A percentile compares a stretch with the other conserved stretches of the same genome.
phyloP scores from a whole-genome alignment of 2,329 filamentous ascomycete genomes.

The Metarhizium robertsii region DNA sequence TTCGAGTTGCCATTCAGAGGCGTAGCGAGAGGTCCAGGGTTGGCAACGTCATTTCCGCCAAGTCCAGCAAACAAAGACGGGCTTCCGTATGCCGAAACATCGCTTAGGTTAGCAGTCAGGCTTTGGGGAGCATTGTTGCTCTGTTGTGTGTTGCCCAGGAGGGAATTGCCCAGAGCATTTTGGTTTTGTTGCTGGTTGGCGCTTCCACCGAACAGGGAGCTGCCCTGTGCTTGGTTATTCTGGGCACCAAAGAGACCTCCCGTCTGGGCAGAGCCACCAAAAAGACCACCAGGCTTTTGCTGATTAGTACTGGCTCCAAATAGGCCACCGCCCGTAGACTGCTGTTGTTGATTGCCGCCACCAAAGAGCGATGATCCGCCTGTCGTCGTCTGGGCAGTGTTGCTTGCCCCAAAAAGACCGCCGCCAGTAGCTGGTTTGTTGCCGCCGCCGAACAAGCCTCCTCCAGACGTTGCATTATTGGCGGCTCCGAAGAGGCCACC shows the following conservation, averaged over 20 bases:
- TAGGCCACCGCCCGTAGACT: conserved; percentile 33
- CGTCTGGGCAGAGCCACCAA: conserved; percentile 37
- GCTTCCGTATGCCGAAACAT: conserved; percentile 83
- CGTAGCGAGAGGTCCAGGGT: conserved; percentile 84
- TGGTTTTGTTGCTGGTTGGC: conserved; percentile 41
- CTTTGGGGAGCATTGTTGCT: conserved; percentile 46
- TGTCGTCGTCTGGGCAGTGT: conserved; percentile 23
- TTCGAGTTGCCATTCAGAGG: conserved; percentile 70
- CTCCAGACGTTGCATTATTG: conserved; percentile 21
- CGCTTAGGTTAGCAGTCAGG: conserved; percentile 70
- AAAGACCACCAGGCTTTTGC: conserved; percentile 38
- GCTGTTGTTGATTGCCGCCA: conserved; percentile 26
- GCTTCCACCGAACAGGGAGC: conserved; percentile 35
- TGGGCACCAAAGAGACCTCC: conserved; percentile 46
- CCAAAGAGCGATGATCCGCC: conserved; percentile 35
- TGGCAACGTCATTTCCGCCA: conserved; percentile 49
- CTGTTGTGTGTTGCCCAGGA: conserved; percentile 48
- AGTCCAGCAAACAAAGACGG: conserved; percentile 76
- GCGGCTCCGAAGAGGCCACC: conserved; percentile 23
- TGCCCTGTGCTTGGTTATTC: conserved; percentile 34
- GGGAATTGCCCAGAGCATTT: conserved; percentile 36
- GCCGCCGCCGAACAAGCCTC: conserved; percentile 27
- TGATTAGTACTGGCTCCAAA: conserved; percentile 36
- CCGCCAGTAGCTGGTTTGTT: conserved; percentile 26
- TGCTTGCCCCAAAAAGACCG: conserved; percentile 30